These are phyloP conservation scores for Knoxdaviesia proteae DNA, from an alignment of 2,329 filamentous ascomycete species.

Conservation along the genomic window DNA sequence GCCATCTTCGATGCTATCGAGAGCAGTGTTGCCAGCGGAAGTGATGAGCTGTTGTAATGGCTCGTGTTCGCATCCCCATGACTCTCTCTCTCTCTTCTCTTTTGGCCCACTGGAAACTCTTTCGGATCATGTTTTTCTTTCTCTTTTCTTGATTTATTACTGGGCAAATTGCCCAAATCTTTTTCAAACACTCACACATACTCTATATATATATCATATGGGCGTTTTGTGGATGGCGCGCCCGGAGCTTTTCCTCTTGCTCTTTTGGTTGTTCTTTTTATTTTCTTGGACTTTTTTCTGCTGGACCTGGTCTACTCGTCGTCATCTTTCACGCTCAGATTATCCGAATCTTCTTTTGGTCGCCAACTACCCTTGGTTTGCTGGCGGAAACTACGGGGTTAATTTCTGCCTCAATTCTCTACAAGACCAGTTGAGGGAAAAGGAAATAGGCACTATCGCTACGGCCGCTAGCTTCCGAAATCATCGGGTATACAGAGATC, in stretches of 20 bases:
- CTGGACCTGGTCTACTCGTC: neutral
- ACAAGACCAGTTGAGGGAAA: too few species aligned
- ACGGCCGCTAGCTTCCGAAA: too few species aligned
- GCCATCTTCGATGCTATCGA: conserved; percentile 56
- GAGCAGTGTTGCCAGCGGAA: conserved; percentile 54
- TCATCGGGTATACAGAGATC: too few species aligned
- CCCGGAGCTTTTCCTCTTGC: neutral
- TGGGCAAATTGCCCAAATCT: neutral
- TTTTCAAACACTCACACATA: neutral
- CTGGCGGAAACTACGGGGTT: too few species aligned
- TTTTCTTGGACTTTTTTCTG: neutral
- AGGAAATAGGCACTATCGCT: too few species aligned
- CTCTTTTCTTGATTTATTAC: neutral
- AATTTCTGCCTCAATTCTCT: too few species aligned
- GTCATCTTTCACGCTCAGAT: neutral
- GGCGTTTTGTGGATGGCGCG: neutral
- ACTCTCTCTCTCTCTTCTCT: too few species aligned
- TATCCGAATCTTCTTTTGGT: too few species aligned
- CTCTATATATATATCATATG: neutral
- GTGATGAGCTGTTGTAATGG: conserved; percentile 45
- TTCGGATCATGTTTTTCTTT: neutral
- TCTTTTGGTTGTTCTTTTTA: neutral
- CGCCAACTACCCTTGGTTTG: too few species aligned
- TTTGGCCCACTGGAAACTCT: neutral
- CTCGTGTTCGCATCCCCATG: too few species aligned